Evolutionary conservation across 768 basidiomycete species (phyloP).

Genomic region (Tylopilus rubrobrunneus): DNA sequence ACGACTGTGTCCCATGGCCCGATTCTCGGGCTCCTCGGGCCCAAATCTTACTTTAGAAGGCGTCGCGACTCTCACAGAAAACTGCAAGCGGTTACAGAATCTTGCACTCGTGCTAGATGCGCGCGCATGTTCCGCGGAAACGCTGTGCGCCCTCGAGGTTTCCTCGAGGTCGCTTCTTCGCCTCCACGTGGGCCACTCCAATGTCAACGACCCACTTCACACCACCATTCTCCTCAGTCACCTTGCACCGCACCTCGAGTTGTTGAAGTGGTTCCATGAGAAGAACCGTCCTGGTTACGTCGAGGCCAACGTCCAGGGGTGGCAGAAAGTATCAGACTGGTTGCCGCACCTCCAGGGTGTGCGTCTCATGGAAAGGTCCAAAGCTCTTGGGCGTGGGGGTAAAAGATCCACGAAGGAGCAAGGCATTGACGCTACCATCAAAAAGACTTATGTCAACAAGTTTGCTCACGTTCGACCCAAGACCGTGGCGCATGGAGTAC

Average conservation of each 20-base stretch:
- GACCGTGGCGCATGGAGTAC: constrained; percentile 33
- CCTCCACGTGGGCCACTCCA: constrained; percentile 74
- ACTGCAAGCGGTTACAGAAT: constrained; percentile 61
- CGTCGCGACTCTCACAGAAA: constrained; percentile 52
- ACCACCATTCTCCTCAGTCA: constrained; percentile 73
- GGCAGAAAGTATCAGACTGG: constrained; percentile 66
- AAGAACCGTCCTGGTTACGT: constrained; percentile 68
- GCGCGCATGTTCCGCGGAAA: constrained; percentile 39
- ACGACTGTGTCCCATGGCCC: constrained; percentile 62
- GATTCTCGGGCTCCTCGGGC: constrained; percentile 51
- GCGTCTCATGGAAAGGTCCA: constrained; percentile 57
- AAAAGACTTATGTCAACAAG: constrained; percentile 35
- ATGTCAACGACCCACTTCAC: constrained; percentile 64
- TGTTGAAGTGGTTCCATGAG: constrained; percentile 73
- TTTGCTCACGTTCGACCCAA: constrained; percentile 40
- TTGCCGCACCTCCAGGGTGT: constrained; percentile 71
- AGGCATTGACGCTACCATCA: constrained; percentile 52
- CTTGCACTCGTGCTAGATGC: constrained; percentile 66
- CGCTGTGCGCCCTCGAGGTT: constrained; percentile 42
- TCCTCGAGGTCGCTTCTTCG: constrained; percentile 68
- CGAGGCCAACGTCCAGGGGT: constrained; percentile 61
- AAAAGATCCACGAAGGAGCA: constrained; percentile 32
- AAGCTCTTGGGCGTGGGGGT: constrained; percentile 26
- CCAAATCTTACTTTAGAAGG: constrained; percentile 63
- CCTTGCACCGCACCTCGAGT: constrained; percentile 66